These are phyloP conservation scores for Leucosporidium yakuticum DNA, from an alignment of 768 basidiomycete species.

Conservation along the genomic window DNA sequence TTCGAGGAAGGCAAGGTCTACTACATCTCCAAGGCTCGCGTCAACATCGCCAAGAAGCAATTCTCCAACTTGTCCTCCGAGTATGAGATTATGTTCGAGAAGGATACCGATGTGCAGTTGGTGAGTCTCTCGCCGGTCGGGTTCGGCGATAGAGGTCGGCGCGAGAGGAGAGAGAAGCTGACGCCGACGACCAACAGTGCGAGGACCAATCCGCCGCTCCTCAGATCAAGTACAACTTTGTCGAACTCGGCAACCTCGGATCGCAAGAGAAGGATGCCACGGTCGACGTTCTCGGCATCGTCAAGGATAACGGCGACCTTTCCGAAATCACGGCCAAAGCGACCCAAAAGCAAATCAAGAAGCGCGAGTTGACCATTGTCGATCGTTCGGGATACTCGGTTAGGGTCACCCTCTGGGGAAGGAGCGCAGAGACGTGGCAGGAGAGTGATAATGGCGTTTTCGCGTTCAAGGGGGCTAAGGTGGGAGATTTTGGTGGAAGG, in stretches of 20 bases:
- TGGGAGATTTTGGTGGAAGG: constrained; percentile 85
- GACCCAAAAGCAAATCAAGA: constrained; percentile 69
- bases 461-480: constrained; percentile 89
- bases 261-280: constrained; percentile 66
- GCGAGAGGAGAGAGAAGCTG: too few species aligned
- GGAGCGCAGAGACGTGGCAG: constrained; percentile 66
- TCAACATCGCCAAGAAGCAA: constrained; percentile 95
- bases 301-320: constrained; percentile 68
- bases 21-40: constrained; percentile 78
- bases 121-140: constrained; percentile 42
- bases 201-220: constrained; percentile 71
- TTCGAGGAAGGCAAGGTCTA: constrained; percentile 90
- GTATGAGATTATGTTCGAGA: constrained; percentile 84
- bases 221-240: constrained; percentile 75
- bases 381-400: constrained; percentile 73
- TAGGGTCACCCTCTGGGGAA: constrained; percentile 90
- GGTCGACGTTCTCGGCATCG: constrained; percentile 77
- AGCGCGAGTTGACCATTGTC: constrained; percentile 83
- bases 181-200: constrained; percentile 54
- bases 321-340: constrained; percentile 69
- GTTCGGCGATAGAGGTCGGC: neutral
- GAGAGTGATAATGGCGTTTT: constrained; percentile 52
- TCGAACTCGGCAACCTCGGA: constrained; percentile 58
- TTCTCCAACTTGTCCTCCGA: constrained; percentile 85
- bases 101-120: constrained; percentile 76